These are phyloP conservation scores for Penicillium simplicissimum DNA, from an alignment of 495 filamentous ascomycete species.

Conservation along the genomic window DNA sequence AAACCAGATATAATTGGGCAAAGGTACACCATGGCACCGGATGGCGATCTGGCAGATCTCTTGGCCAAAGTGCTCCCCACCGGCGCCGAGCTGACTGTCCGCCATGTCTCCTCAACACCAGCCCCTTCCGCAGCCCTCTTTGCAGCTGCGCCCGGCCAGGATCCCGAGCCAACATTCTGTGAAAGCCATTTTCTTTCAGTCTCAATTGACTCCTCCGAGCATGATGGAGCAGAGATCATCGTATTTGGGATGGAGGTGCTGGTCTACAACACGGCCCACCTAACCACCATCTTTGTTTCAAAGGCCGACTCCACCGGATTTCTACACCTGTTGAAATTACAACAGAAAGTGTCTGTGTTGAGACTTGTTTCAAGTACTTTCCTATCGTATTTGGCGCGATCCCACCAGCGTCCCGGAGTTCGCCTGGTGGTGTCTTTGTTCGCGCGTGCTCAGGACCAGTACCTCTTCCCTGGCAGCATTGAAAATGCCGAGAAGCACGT, in stretches of 20 bases:
- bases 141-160: constrained; percentile 69
- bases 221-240: constrained; percentile 46
- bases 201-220: constrained; percentile 53
- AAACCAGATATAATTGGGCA: constrained; percentile 28
- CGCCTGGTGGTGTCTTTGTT: constrained; percentile 86
- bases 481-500: constrained; percentile 87
- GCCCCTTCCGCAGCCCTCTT: constrained; percentile 71
- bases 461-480: constrained; percentile 89
- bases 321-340: constrained; percentile 62
- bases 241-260: constrained; percentile 68
- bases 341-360: constrained; percentile 68
- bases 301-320: constrained; percentile 97
- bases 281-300: constrained; percentile 88
- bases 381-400: constrained; percentile 68
- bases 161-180: constrained; percentile 74
- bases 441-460: constrained; percentile 88
- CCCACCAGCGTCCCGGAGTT: constrained; percentile 65
- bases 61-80: constrained; percentile 72
- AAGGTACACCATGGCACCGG: constrained; percentile 27
- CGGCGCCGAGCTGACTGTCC: constrained; percentile 66
- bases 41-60: constrained; percentile 45
- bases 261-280: constrained; percentile 70
- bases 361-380: constrained; percentile 72
- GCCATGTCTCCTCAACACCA: constrained; percentile 88
- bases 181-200: constrained; percentile 85